A percentile compares a stretch with the other conserved stretches of the same genome.
Conservation (phyloP, 116 monocot species). For the Posidonia oceanica region DNA sequence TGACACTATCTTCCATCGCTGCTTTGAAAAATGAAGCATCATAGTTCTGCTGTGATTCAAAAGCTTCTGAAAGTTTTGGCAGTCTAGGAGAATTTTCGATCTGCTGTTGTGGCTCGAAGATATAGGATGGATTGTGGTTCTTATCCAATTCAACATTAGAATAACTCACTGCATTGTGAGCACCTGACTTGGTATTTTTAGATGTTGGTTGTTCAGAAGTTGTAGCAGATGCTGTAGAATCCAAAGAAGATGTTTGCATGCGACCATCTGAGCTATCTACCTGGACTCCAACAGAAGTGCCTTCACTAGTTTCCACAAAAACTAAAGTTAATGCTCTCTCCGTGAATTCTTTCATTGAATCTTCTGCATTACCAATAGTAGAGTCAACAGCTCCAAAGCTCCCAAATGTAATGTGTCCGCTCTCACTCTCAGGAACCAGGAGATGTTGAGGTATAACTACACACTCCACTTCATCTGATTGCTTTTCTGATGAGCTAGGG, state of each 20-base stretch:
- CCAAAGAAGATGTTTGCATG: constrained; percentile 18
- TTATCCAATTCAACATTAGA: constrained; percentile 36
- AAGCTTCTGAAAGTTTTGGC: constrained; percentile 44
- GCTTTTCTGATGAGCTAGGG: constrained; percentile 33
- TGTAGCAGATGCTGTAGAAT: constrained; percentile 17
- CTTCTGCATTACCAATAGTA: constrained; percentile 16
- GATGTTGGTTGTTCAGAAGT: background rate
- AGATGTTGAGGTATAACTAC: constrained; percentile 82
- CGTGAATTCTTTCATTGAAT: constrained; percentile 17
- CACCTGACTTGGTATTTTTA: background rate
- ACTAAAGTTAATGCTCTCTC: constrained; percentile 6
- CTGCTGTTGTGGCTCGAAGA: constrained; percentile 13
- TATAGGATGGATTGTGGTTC: constrained; percentile 14
- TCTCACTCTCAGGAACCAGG: constrained; percentile 55
- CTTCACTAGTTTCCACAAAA: constrained; percentile 7
- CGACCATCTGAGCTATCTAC: constrained; percentile 15
- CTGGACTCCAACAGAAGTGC: constrained; percentile 21
- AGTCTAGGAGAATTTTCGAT: constrained; percentile 16
- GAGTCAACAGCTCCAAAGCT: constrained; percentile 37
- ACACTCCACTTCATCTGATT: constrained; percentile 33
- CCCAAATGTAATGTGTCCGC: constrained; percentile 46
- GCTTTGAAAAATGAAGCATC: constrained; percentile 35
- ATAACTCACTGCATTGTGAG: constrained; percentile 23
- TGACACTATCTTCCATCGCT: constrained; percentile 25
- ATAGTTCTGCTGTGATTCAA: constrained; percentile 38